Conservation (phyloP, 164 flowering plant species). For the Houttuynia cordata region DNA sequence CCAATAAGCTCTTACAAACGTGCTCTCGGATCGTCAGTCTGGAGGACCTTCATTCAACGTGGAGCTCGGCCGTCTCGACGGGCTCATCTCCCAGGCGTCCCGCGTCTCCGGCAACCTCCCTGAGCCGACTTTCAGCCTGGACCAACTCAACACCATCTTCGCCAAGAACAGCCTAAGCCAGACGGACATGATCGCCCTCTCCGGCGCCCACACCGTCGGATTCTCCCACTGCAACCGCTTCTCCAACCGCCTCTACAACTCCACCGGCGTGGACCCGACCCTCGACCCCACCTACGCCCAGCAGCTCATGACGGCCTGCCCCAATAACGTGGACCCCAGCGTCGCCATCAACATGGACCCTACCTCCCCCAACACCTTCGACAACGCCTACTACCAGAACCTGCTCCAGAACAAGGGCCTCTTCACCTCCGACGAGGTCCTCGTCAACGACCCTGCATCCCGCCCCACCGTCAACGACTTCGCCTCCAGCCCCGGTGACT, state of each 20-base stretch:
- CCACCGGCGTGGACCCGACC: slow-evolving; percentile 47
- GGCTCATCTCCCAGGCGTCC: slow-evolving; percentile 48
- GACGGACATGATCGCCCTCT: slow-evolving; percentile 59
- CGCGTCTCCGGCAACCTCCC: slow-evolving; percentile 53
- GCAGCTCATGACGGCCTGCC: slow-evolving; percentile 43
- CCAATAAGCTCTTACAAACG: not conserved
- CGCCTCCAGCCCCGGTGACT: slow-evolving; percentile 27
- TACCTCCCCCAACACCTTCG: slow-evolving; percentile 39
- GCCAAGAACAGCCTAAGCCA: slow-evolving; percentile 34
- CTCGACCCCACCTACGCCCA: slow-evolving; percentile 46
- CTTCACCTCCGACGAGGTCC: slow-evolving; percentile 58
- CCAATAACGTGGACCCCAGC: slow-evolving; percentile 36
- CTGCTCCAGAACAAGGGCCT: slow-evolving; percentile 48
- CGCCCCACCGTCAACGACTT: slow-evolving; percentile 32
- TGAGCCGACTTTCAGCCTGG: slow-evolving; percentile 29
- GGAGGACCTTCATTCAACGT: slow-evolving; percentile 58
- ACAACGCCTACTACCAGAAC: slow-evolving; percentile 55
- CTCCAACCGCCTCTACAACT: slow-evolving; percentile 38
- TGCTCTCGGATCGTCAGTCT: slow-evolving; percentile 21
- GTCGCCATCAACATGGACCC: slow-evolving; percentile 59
- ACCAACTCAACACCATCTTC: slow-evolving; percentile 34
- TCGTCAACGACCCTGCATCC: slow-evolving; percentile 36
- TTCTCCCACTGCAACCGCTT: slow-evolving; percentile 68
- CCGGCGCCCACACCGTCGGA: slow-evolving; percentile 79
- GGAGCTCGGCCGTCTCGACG: slow-evolving; percentile 68